Evolutionary conservation across 2,329 filamentous ascomycete genomes (phyloP).

Genomic region (Nigrospora sphaerica): DNA sequence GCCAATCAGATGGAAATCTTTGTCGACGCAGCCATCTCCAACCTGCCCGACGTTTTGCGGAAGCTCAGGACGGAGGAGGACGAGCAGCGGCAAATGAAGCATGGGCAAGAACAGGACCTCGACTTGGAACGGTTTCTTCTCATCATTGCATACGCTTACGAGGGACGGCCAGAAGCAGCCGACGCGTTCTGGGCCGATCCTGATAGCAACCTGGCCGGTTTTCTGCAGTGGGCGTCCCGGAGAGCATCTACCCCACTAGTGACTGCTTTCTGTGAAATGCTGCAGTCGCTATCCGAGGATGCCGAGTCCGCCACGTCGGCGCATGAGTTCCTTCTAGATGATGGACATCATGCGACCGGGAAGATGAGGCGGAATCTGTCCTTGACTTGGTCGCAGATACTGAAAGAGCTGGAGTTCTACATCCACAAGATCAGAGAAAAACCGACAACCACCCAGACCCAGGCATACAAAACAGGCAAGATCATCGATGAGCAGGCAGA

Average conservation of each 20-base stretch:
- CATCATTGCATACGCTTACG: slow-evolving; percentile 86
- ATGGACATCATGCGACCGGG: slow-evolving; percentile 64
- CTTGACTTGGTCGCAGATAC: slow-evolving; percentile 88
- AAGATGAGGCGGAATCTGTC: slow-evolving; percentile 79
- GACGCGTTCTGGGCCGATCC: slow-evolving; percentile 87
- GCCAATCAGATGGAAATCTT: slow-evolving; percentile 82
- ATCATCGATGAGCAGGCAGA: slow-evolving; percentile 63
- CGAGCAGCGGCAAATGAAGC: slow-evolving; percentile 67
- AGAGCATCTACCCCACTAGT: slow-evolving; percentile 93
- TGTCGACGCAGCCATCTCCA: slow-evolving; percentile 86
- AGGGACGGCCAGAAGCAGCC: slow-evolving; percentile 76
- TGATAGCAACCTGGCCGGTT: slow-evolving; percentile 89
- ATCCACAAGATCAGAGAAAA: slow-evolving; percentile 71
- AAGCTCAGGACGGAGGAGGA: slow-evolving; percentile 85
- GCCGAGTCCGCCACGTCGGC: slow-evolving; percentile 76
- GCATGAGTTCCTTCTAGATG: slow-evolving; percentile 84
- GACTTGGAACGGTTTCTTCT: slow-evolving; percentile 86
- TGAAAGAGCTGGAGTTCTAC: slow-evolving; percentile 83
- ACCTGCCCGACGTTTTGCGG: slow-evolving; percentile 86
- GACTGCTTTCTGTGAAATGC: slow-evolving; percentile 93
- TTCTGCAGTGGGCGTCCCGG: slow-evolving; percentile 94
- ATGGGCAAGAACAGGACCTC: slow-evolving; percentile 58
- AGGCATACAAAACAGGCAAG: slow-evolving; percentile 52
- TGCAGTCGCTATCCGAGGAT: slow-evolving; percentile 79
- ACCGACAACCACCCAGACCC: slow-evolving; percentile 46